Base-by-base conservation (phyloP, 1,284 basidiomycete genomes). In the Ustilago bromivora region DNA sequence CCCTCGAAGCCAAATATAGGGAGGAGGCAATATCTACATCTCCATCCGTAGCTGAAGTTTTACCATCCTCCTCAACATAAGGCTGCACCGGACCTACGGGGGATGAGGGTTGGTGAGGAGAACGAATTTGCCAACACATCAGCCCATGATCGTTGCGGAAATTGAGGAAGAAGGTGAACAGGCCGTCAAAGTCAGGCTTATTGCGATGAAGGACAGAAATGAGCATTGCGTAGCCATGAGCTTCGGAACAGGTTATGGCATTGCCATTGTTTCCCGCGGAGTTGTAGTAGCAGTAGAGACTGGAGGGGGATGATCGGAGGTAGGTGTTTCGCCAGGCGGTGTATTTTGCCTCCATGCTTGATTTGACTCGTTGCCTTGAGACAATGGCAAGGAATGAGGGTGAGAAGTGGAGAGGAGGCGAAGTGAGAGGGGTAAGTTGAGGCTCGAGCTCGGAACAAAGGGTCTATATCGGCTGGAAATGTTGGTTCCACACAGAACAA, bases 221-320 rank as follows among this genome's bases (percentile, higher is more conserved):
- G 32, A 84, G 67, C 81, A 84, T 84, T 0, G 81, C 82, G 55
- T 84, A 84, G 7, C 81, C 82, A 47, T 84, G 82, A 17, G 82
- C 82, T 57, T 84, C 82, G 5, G 81, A 82, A 57, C 82, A 84
- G 6, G 82, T 84, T n/a, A 84, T 69, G 6, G 82, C 82, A 46
- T 84, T 77, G 23, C 81, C 82, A 62, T 83, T 78, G 51, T 79
- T 77, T 7, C 77, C 75, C 38, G 66, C 56, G 54, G 60, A 78
- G 38, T 83, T 83, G 71, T 83, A 83, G 64, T 72, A 83, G 70
- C 80, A 82, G 61, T 82, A 82, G 23, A 79, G 59, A 10, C 81
- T 80, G 17, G 12, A 15, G 12, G 68, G 41, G 3, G 65, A 75
- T 15, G 43, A 52, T 15, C 76, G 71, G 5, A 81, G 61, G 53